Base-by-base conservation (phyloP, 2,329 filamentous ascomycete species). In the Aspergillus terreus region DNA sequence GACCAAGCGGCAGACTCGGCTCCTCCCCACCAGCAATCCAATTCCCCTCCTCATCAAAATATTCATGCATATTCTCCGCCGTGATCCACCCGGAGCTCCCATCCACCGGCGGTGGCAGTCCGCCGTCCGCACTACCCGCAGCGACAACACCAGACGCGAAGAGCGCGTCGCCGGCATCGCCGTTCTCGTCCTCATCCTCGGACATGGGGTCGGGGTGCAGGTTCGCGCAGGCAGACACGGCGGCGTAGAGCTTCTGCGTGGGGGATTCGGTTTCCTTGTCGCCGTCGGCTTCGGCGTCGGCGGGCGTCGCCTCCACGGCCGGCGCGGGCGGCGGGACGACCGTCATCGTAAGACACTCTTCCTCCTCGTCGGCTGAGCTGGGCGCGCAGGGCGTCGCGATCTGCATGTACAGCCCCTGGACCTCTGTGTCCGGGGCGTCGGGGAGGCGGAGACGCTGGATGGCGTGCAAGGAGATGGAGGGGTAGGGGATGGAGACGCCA, bases 51-150 rank as follows among this genome's bases (percentile, higher is more conserved):
- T 81, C 84, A 61, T 94, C 88, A 70, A 94, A 88, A 65, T 84
- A 95, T 60, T 95, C 82, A 57, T 87, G 78, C 67, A 95, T 85
- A 63, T 96, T 97, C 51, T 96, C 92, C 7, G 89, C 88, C 14
- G 92, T 97, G 65, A 97, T 78, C 76, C 76, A 78, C 7, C 76
- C 76, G 1, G 74, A 76, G 51, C 76, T 77, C 14, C 76, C 75
- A 33, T 71, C 73, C 61, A 78, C 68, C 3, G 76, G 71, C 32
- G 76, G 75, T 27, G 76, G 76, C 41, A 78, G 50, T 3, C 68
- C 73, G 2, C 71, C 70, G 42, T 67, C 62, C 33, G 51, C 61
- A 35, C 63, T 63, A 10, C 70, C 70, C 14, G 67, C 65, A 14
- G 65, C 59, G 12, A 71, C 64, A 48, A 75, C 54, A 6, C 72